Conservation (phyloP, 305 asterid species). For the Fraxinus albicans region DNA sequence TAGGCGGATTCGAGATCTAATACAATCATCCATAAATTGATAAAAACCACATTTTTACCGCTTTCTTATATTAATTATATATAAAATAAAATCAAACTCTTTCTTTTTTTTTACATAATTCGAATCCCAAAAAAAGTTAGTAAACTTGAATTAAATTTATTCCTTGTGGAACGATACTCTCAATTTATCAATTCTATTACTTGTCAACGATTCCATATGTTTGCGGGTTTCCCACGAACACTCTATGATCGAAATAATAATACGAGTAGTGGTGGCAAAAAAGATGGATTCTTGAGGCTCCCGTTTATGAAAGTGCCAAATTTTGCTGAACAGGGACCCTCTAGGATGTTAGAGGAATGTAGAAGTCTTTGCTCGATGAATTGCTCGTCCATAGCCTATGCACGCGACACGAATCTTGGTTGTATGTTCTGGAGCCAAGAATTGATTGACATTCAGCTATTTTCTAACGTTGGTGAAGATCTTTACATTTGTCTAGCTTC, state of each 20-base stretch:
- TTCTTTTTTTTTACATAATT: too few relatives aligned
- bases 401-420: constrained; percentile 38
- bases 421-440: constrained; percentile 48
- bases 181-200: too few relatives aligned
- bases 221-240: too few relatives aligned
- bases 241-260: background rate
- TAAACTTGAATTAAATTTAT: too few relatives aligned
- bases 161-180: too few relatives aligned
- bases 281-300: constrained; percentile 45
- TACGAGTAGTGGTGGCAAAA: constrained; percentile 1
- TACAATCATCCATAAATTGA: too few relatives aligned
- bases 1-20: too few relatives aligned
- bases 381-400: constrained; percentile 60
- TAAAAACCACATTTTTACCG: too few relatives aligned
- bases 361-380: constrained; percentile 30
- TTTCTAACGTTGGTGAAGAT: constrained; percentile 40
- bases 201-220: too few relatives aligned
- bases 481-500: constrained; percentile 45
- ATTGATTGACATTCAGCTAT: constrained; percentile 43
- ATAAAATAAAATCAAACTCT: too few relatives aligned
- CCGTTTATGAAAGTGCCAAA: constrained; percentile 59
- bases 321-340: constrained; percentile 26
- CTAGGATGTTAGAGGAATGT: constrained; percentile 33
- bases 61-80: too few relatives aligned
- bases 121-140: too few relatives aligned